phyloP scores from a whole-genome alignment of 805 yeast species.

The Pichia phayaonensis region DNA sequence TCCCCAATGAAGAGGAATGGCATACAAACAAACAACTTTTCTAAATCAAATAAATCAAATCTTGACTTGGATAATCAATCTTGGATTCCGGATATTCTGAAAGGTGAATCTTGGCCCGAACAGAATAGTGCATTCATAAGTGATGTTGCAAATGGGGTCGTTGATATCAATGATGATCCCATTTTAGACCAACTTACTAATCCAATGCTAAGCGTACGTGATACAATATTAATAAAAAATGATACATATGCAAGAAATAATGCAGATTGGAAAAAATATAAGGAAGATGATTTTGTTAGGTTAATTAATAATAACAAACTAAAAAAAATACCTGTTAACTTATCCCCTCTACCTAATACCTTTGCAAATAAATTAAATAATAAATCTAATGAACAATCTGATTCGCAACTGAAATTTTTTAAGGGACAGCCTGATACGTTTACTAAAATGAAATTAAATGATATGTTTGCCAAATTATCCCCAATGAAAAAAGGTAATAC shows the following conservation, averaged over 20 bases:
- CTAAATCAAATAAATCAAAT: not conserved
- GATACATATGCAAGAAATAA: conserved; percentile 14
- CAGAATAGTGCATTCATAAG: not conserved
- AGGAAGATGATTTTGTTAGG: conserved; percentile 16
- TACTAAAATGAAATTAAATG: conserved; percentile 23
- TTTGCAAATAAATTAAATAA: conserved; percentile 23
- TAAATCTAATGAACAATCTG: too few relatives aligned
- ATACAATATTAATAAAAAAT: conserved; percentile 20
- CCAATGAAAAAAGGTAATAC: conserved; percentile 11
- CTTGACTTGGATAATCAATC: not conserved
- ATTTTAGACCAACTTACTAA: not conserved
- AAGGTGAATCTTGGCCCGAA: conserved; percentile 23
- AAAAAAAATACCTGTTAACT: conserved; percentile 14
- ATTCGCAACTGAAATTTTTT: conserved; percentile 27
- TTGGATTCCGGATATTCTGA: conserved; percentile 24
- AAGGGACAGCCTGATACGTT: conserved; percentile 25
- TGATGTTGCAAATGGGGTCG: not conserved
- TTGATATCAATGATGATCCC: not conserved
- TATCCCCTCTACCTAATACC: conserved; percentile 21
- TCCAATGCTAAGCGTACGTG: conserved; percentile 19
- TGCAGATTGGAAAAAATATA: conserved; percentile 27
- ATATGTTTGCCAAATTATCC: conserved; percentile 18
- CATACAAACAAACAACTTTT: not conserved
- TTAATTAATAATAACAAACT: conserved; percentile 16
- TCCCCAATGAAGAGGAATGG: not conserved